Percentiles rank a stretch among this genome's conserved stretches.
These are phyloP conservation scores for Auricularia sp. DNA, from an alignment of 768 basidiomycete species.

Conservation along the genomic window DNA sequence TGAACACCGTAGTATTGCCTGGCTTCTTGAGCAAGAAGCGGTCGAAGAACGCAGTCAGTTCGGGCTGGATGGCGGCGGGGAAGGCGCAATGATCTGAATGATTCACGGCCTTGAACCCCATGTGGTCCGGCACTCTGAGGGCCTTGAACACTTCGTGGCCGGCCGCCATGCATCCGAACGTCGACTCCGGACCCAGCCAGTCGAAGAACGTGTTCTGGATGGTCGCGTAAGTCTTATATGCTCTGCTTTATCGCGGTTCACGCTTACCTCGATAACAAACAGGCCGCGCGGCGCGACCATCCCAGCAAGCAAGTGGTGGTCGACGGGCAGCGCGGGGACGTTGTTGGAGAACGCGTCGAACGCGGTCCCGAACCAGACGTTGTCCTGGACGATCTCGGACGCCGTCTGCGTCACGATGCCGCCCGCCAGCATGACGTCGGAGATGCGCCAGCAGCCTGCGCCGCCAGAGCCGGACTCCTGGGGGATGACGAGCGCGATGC, in stretches of 20 bases:
- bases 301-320: conserved; percentile 11
- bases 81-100: conserved; percentile 11
- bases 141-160: conserved; percentile 10
- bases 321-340: conserved; percentile 9
- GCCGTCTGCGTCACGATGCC: conserved; percentile 11
- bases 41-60: conserved; percentile 12
- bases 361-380: conserved; percentile 9
- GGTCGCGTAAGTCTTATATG: background rate
- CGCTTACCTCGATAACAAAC: conserved; percentile 5
- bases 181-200: conserved; percentile 9
- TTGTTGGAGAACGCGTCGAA: conserved; percentile 11
- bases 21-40: conserved; percentile 10
- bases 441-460: conserved; percentile 13
- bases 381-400: conserved; percentile 12
- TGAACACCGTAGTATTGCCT: conserved; percentile 9
- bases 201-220: conserved; percentile 10
- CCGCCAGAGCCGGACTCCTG: conserved; percentile 14
- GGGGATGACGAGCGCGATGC: conserved; percentile 13
- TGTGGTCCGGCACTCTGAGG: conserved; percentile 7
- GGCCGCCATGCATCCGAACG: conserved; percentile 11
- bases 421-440: conserved; percentile 6
- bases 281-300: conserved; percentile 12
- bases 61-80: conserved; percentile 7
- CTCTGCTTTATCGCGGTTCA: background rate
- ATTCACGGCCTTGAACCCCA: conserved; percentile 11